Evolutionary conservation across 2,329 filamentous ascomycete genomes (phyloP), one percentile per base, ranked within the genome.

Genomic region (Talaromyces sp.): DNA sequence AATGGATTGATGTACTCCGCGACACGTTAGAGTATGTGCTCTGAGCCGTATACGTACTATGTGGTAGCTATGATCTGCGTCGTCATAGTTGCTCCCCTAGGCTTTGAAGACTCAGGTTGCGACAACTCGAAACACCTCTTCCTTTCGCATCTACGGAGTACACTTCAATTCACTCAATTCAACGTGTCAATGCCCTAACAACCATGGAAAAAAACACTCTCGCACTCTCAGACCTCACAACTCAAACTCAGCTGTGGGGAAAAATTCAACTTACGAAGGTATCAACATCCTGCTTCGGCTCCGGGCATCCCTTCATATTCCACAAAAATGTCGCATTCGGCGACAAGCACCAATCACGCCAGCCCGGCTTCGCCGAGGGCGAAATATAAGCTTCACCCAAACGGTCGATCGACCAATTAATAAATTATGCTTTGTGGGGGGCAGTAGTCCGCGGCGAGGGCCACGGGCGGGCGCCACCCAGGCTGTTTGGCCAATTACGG

Each of bases 401-500:
- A 37, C 2, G 9, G 19, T 31, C 27, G 31, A 56, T 56, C 52
- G 3, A 9, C 52, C 52, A 56, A 39, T 61, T 31, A 31, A 31
- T 31, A 31, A 31, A 31, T 31, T 61, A 61, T 39, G 39, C 45
- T 61, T 61, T 61, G 45, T 50, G 45, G 59, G 59, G 35, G 27
- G 27, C 27, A 22, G 22, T 22, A 22, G 22, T 22, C 22, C 22
- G 27, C 27, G 27, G 27, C 27, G 27, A 27, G 27, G 27, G 27
- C 27, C 2, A 27, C 27, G 6, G 27, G 35, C 35, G 35, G 35
- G 35, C 35, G 35, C 35, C 35, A 8, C 35, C 13, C 13, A 3
- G 35, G 35, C 35, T 13, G 5, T 37, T 37, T 37, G 9, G 9
- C 27, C 27, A 31, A 31, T 31, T 31, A 31, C 27, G 27, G 27